Evolutionary conservation across 495 filamentous ascomycete species (phyloP).

Genomic region (Penicillium bialowiezense): DNA sequence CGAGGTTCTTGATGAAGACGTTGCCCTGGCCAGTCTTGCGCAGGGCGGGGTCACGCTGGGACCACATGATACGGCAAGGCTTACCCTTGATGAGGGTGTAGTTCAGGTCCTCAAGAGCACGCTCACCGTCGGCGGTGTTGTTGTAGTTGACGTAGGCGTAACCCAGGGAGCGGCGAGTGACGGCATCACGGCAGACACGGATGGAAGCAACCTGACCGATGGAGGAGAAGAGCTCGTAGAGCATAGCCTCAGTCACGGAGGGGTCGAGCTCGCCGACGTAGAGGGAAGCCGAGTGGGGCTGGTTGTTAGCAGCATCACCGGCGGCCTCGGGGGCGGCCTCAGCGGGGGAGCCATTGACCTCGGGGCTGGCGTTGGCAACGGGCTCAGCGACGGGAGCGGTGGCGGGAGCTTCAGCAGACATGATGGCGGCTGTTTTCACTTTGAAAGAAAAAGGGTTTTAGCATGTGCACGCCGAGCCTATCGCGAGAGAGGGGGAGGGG

Average conservation of each 20-base stretch:
- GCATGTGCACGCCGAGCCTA: constrained; percentile 12
- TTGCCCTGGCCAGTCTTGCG: constrained; percentile 99
- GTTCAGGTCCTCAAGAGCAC: constrained; percentile 98
- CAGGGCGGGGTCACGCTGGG: constrained; percentile 96
- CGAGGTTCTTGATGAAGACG: constrained; percentile 99
- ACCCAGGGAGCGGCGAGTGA: constrained; percentile 96
- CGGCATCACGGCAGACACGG: constrained; percentile 98
- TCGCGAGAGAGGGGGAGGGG: constrained; percentile 1
- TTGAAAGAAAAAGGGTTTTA: constrained; percentile 8
- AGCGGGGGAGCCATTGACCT: constrained; percentile 32
- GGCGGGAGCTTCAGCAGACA: constrained; percentile 48
- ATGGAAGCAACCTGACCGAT: constrained; percentile 99
- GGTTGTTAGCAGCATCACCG: constrained; percentile 62
- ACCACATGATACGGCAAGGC: constrained; percentile 99
- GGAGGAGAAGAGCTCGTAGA: constrained; percentile 99
- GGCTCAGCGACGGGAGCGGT: constrained; percentile 40
- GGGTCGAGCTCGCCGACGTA: constrained; percentile 98
- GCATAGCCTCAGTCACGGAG: constrained; percentile 98
- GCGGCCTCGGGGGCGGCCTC: constrained; percentile 32
- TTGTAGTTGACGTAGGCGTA: constrained; percentile 99
- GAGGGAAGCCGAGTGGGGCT: constrained; percentile 91
- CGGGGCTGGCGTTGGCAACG: constrained; percentile 40
- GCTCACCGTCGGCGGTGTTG: constrained; percentile 92
- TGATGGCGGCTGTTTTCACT: constrained; percentile 33
- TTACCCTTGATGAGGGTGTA: constrained; percentile 99